Percentiles rank a stretch among this genome's conserved stretches.
Evolutionary conservation across 1,139 yeast genomes (phyloP).

Genomic region (Pichia sp.): DNA sequence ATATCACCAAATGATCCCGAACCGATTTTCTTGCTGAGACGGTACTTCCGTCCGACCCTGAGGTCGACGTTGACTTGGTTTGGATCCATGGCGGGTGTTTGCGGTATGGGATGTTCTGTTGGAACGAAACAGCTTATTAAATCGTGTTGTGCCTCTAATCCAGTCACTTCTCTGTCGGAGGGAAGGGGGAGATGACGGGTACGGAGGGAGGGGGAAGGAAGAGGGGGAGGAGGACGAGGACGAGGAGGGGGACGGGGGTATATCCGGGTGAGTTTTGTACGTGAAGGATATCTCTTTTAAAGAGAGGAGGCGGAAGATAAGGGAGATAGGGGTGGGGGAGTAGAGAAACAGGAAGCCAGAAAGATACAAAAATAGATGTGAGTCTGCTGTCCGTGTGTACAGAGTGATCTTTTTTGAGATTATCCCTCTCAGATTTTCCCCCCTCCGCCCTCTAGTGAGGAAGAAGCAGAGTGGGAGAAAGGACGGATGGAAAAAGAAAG

Average conservation of each 20-base stretch:
- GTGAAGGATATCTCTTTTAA: too few species aligned
- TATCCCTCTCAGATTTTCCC: neutral
- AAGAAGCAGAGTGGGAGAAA: neutral
- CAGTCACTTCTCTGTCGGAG: too few species aligned
- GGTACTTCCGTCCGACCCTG: slow-evolving; percentile 91
- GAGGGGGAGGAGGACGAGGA: neutral
- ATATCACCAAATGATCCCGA: slow-evolving; percentile 98
- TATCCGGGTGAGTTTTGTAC: too few species aligned
- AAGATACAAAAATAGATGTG: neutral
- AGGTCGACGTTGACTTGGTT: slow-evolving; percentile 34
- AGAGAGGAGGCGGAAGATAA: neutral
- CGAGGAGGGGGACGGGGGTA: neutral
- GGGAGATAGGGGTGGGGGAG: neutral
- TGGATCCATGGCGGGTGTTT: slow-evolving; percentile 13
- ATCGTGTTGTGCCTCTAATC: too few species aligned
- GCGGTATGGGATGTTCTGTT: neutral
- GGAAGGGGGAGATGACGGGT: neutral
- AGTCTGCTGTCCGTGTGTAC: neutral
- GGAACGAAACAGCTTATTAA: too few species aligned
- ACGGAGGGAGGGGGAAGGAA: neutral
- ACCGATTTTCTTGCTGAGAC: slow-evolving; percentile 94
- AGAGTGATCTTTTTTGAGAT: neutral
- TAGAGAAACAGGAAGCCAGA: too few species aligned
- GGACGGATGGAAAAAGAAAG: neutral
- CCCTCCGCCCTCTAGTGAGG: neutral